Evolutionary conservation across 78 protist species (phyloP), one percentile per base, ranked within the genome.

Genomic region (Dictyostelium citrinum): DNA sequence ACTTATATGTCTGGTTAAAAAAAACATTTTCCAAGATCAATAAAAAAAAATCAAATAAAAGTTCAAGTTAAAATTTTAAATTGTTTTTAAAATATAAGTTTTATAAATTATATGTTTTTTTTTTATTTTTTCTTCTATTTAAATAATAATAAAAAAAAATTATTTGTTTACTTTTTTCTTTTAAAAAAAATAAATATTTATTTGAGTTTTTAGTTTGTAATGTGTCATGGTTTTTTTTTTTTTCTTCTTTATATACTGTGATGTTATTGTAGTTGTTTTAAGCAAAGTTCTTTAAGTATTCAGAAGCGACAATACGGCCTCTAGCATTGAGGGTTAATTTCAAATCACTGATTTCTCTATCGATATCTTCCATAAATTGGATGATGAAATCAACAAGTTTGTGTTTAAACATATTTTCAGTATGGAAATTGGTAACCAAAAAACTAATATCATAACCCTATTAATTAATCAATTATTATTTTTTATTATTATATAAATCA

Each of bases 391-490:
- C 99, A 46, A 99, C 96, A 31, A 99, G 93, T 84, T 98, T 98
- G 95, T 97, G 98, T 96, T 97, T 97, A 91, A 85, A 91, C 99
- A 99, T 98, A 35, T 12, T 17, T 85, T 99, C 99, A 22, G 97
- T 71, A 90, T 99, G 98, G 93, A 91, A 91, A 94, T 99, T 98
- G 46, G 99, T 99, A 77, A 99, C 95, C 33, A 99, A 92, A 88
- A 99, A 97, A 79, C 96, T 77, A 95, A 99, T 95, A 96, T 99
- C 99, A 90, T 98, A 99, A 35, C 98, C 99, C 96, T 98, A 60
- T 24, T n/a, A 9, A 70, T 39, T 43, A n/a, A n/a, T n/a, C n/a
- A n/a, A n/a, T n/a, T n/a, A n/a, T n/a, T n/a, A n/a, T n/a, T n/a
- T n/a, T n/a, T n/a, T n/a, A n/a, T n/a, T n/a, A n/a, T n/a, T n/a